Percentiles rank a stretch among this genome's conserved stretches.
phyloP scores from a whole-genome alignment of 306 rosid species.

The Malus domestica region DNA sequence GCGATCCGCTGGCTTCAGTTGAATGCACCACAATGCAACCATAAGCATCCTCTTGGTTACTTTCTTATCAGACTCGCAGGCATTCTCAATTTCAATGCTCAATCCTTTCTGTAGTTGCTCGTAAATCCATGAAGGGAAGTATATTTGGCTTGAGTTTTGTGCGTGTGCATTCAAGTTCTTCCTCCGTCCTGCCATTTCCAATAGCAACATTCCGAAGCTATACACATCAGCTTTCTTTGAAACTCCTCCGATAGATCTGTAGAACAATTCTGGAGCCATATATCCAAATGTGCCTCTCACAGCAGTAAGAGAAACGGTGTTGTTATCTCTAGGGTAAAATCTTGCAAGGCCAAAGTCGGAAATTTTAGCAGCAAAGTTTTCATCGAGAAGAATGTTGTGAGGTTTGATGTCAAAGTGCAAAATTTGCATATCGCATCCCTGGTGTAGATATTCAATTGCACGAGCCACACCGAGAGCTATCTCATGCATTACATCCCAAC shows the following conservation, averaged over 20 bases:
- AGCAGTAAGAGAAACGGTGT: not conserved
- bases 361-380: not conserved
- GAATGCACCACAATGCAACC: slow-evolving; percentile 32
- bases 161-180: not conserved
- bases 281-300: not conserved
- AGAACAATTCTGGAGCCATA: slow-evolving; percentile 8
- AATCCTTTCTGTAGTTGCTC: not conserved
- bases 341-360: slow-evolving; percentile 9
- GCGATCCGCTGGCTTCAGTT: slow-evolving; percentile 21
- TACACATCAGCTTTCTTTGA: slow-evolving; percentile 1
- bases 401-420: slow-evolving; percentile 11
- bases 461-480: slow-evolving; percentile 1
- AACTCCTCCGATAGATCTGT: not conserved
- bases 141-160: slow-evolving; percentile 3
- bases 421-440: slow-evolving; percentile 7
- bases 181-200: not conserved
- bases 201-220: slow-evolving; percentile 4
- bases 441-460: not conserved
- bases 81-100: slow-evolving; percentile 6
- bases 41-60: slow-evolving; percentile 16
- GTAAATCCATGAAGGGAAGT: slow-evolving; percentile 4
- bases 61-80: not conserved
- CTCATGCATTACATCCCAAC: slow-evolving; percentile 1
- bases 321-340: not conserved
- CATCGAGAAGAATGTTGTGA: not conserved